Conservation (phyloP, 2,329 filamentous ascomycete species). For the Sarocladiaceae sp. region DNA sequence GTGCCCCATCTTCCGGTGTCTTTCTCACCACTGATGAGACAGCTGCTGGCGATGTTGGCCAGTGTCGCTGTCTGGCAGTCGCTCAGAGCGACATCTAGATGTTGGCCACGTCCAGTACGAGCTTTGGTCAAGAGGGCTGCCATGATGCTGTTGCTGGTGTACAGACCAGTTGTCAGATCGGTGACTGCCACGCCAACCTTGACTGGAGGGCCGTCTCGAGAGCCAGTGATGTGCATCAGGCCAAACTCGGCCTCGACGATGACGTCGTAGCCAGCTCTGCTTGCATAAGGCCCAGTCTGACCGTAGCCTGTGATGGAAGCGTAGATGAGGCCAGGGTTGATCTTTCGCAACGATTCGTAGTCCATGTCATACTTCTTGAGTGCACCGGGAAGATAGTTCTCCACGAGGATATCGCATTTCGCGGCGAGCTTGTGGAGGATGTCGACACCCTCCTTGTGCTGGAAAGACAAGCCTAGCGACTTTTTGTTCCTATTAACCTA, state of each 20-base stretch:
- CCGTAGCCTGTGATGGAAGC: constrained; percentile 96
- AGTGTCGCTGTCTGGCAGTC: constrained; percentile 94
- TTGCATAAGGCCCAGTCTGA: constrained; percentile 84
- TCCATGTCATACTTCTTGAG: constrained; percentile 89
- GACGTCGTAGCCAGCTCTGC: constrained; percentile 91
- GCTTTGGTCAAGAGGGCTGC: constrained; percentile 75
- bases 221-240: constrained; percentile 96
- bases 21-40: constrained; percentile 77
- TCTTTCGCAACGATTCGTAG: constrained; percentile 69
- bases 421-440: constrained; percentile 81
- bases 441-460: constrained; percentile 73
- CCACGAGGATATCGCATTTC: constrained; percentile 86
- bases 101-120: constrained; percentile 74
- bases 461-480: constrained; percentile 85
- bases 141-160: constrained; percentile 94
- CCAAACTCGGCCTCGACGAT: constrained; percentile 99
- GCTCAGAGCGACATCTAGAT: constrained; percentile 84
- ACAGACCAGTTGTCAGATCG: constrained; percentile 89
- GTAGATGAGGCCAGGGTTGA: constrained; percentile 87
- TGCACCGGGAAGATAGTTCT: constrained; percentile 90
- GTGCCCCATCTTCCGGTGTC: constrained; percentile 94
- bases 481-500: constrained; percentile 97
- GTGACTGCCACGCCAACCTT: constrained; percentile 98
- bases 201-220: constrained; percentile 80
- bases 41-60: constrained; percentile 92